Base-by-base conservation (phyloP, 2,329 filamentous ascomycete species). In the Neonectria sp. region DNA sequence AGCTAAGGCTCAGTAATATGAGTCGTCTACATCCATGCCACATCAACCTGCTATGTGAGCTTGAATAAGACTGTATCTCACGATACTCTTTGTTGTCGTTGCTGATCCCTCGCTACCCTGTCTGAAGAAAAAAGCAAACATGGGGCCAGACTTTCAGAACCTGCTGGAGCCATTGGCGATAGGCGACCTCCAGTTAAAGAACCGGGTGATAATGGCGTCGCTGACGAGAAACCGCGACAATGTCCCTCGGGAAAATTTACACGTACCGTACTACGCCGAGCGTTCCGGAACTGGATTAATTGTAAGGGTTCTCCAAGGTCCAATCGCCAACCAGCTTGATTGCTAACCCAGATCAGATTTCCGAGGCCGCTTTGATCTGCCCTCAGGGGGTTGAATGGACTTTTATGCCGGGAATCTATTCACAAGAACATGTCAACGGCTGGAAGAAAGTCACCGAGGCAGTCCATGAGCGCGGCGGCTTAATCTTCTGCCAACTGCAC, bases 381-480 rank as follows among this genome's bases (percentile, higher is more conserved):
- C 56, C 56, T 13, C 56, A 60, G 21, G 57, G 57, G 3, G 57
- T 60, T 24, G 57, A 60, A 25, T 60, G 57, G 57, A 60, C 57
- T 5, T 60, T 60, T 29, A 60, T 57, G 52, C 53, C 51, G 15
- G 49, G 60, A 15, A 49, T 63, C 27, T 49, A 55, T 13, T 55
- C 51, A 2, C 29, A 55, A 45, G 52, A 55, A 21, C 60, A 63
- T 29, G 52, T 63, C 24, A 6, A 55, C 17, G 51, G 49, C 35
- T 56, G 45, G 45, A 48, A 48, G 7, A 48, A 29, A 9, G 45
- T 48, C 45, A 48, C 45, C 2, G 15, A 48, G 7, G 45, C 45
- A 13, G 45, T 48, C 6, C 45, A 48, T 27, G 24, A 27, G 9
- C 45, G 45, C 12, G 45, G 45, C 4, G 45, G 45, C 24, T 27